Percentiles rank a stretch among this genome's conserved stretches.
Evolutionary conservation across 2,329 filamentous ascomycete genomes (phyloP).

Genomic region (Scytalidium lignicola): DNA sequence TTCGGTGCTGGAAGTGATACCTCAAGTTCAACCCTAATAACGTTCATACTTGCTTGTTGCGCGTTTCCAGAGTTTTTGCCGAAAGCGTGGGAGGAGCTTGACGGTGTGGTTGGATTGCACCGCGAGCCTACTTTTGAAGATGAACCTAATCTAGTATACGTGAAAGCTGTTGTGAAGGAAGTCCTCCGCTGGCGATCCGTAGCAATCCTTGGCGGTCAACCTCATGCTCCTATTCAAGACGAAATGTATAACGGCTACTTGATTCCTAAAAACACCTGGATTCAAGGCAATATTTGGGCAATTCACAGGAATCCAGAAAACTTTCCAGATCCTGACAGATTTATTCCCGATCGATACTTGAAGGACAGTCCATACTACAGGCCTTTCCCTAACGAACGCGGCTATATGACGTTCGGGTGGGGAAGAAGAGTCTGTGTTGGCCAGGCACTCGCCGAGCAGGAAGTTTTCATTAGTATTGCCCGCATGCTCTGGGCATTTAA

Average conservation of each 20-base stretch:
- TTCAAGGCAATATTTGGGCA: background rate
- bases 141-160: slow-evolving; percentile 33
- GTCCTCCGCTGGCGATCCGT: slow-evolving; percentile 39
- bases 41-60: slow-evolving; percentile 1
- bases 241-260: slow-evolving; percentile 50
- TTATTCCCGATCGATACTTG: slow-evolving; percentile 3
- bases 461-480: slow-evolving; percentile 21
- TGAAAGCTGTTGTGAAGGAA: slow-evolving; percentile 42
- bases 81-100: slow-evolving; percentile 42
- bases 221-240: slow-evolving; percentile 46
- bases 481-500: slow-evolving; percentile 27
- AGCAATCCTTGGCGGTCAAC: slow-evolving; percentile 40
- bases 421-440: slow-evolving; percentile 27
- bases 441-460: slow-evolving; percentile 26
- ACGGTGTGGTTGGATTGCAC: slow-evolving; percentile 39
- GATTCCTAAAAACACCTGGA: slow-evolving; percentile 44
- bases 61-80: slow-evolving; percentile 28
- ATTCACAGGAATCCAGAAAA: slow-evolving; percentile 2
- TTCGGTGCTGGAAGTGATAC: slow-evolving; percentile 36
- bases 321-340: slow-evolving; percentile 1
- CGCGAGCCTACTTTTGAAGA: slow-evolving; percentile 43
- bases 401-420: slow-evolving; percentile 24
- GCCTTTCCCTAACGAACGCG: slow-evolving; percentile 19
- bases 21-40: slow-evolving; percentile 12
- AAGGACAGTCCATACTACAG: background rate